Conservation (phyloP, 768 basidiomycete species). For the Tricholoma bakamatsutake region DNA sequence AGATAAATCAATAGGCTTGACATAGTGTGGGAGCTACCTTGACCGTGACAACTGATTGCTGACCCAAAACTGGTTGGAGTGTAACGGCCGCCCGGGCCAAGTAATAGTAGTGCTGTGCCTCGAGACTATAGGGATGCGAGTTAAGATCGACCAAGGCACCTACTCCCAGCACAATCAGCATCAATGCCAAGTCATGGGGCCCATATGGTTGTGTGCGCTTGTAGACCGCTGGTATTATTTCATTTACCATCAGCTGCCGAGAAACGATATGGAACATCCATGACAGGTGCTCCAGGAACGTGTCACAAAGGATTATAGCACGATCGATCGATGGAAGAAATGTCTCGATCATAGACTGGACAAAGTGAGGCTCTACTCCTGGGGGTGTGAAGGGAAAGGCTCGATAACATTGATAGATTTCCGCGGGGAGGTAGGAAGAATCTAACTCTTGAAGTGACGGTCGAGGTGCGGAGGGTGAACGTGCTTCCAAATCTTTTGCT, state of each 20-base stretch:
- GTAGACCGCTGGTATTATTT: slow-evolving; percentile 43
- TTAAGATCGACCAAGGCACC: slow-evolving; percentile 43
- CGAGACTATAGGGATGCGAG: slow-evolving; percentile 41
- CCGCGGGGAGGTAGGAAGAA: slow-evolving; percentile 37
- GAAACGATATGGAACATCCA: slow-evolving; percentile 49
- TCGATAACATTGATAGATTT: slow-evolving; percentile 36
- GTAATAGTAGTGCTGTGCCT: slow-evolving; percentile 47
- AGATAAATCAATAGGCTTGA: not conserved
- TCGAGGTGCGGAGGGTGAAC: slow-evolving; percentile 4
- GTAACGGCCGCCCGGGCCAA: slow-evolving; percentile 41
- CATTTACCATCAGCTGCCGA: slow-evolving; percentile 36
- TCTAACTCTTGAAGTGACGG: slow-evolving; percentile 33
- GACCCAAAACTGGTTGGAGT: slow-evolving; percentile 37
- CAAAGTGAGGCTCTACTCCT: slow-evolving; percentile 25
- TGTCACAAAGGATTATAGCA: slow-evolving; percentile 38
- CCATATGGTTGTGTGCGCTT: slow-evolving; percentile 32
- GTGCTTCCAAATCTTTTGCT: slow-evolving; percentile 20
- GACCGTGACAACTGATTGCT: slow-evolving; percentile 41
- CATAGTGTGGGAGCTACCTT: slow-evolving; percentile 23
- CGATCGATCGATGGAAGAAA: slow-evolving; percentile 39
- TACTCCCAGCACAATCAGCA: slow-evolving; percentile 41
- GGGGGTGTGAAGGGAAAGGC: slow-evolving; percentile 41
- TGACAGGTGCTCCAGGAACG: slow-evolving; percentile 41
- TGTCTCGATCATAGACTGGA: slow-evolving; percentile 37
- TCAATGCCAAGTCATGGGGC: slow-evolving; percentile 44